phyloP scores from a whole-genome alignment of 306 rosid genomes.

The Glycine latifolia region DNA sequence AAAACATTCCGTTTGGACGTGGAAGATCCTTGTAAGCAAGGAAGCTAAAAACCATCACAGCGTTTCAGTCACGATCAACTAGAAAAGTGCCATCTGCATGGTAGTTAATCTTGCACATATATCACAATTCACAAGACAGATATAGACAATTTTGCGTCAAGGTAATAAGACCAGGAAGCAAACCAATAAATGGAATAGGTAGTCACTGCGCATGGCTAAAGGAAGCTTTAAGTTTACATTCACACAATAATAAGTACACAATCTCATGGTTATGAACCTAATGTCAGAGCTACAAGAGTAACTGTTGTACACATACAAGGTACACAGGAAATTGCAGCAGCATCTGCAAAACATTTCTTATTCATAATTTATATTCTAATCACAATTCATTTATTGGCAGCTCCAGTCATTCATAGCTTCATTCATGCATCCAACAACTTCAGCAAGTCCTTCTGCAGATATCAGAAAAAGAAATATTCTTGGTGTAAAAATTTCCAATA shows the following conservation, averaged over 20 bases:
- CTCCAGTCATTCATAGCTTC: constrained; percentile 37
- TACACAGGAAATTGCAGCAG: constrained; percentile 32
- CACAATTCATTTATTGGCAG: neutral
- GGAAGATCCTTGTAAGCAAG: neutral
- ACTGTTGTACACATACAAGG: constrained; percentile 9
- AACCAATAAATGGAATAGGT: neutral
- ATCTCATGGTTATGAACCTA: constrained; percentile 26
- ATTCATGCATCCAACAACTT: constrained; percentile 53
- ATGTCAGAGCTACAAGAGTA: neutral
- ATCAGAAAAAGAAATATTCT: constrained; percentile 27
- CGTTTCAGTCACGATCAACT: neutral
- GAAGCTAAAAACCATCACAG: neutral
- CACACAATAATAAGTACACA: constrained; percentile 24
- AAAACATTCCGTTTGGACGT: neutral
- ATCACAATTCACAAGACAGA: neutral
- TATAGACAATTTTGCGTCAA: neutral
- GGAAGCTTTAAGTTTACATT: constrained; percentile 5
- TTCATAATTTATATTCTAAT: constrained; percentile 17
- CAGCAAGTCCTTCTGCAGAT: constrained; percentile 66
- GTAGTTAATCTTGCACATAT: neutral
- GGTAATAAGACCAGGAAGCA: neutral
- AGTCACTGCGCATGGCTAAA: neutral
- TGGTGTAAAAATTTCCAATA: constrained; percentile 7
- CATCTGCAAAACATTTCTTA: constrained; percentile 46
- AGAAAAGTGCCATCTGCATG: neutral